Conservation (phyloP, 805 yeast species). For the Ogataea chonburiensis region DNA sequence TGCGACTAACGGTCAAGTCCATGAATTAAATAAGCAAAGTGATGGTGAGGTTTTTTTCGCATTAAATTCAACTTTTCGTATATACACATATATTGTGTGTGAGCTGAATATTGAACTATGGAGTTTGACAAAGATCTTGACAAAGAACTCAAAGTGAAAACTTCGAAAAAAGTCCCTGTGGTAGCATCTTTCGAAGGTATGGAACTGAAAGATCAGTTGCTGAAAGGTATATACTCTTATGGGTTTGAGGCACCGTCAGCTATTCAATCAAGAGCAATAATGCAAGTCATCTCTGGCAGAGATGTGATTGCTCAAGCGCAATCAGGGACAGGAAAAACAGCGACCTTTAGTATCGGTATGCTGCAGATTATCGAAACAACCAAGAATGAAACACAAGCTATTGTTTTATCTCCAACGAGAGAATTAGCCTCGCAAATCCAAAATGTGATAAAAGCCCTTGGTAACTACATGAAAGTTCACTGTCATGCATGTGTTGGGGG, state of each 20-base stretch:
- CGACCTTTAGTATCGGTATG: slow-evolving; percentile 73
- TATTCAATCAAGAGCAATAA: slow-evolving; percentile 77
- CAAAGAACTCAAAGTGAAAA: slow-evolving; percentile 57
- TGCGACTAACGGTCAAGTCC: too few relatives aligned
- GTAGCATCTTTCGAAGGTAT: slow-evolving; percentile 68
- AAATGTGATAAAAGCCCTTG: slow-evolving; percentile 86
- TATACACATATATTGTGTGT: too few relatives aligned
- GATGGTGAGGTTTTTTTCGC: too few relatives aligned
- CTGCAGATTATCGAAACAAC: slow-evolving; percentile 63
- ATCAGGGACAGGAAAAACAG: slow-evolving; percentile 91
- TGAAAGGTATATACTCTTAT: slow-evolving; percentile 70
- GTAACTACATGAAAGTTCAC: slow-evolving; percentile 83
- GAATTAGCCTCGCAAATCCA: slow-evolving; percentile 96
- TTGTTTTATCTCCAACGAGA: slow-evolving; percentile 95
- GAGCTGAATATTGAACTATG: too few relatives aligned
- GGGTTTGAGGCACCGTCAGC: slow-evolving; percentile 84
- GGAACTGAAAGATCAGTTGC: slow-evolving; percentile 62
- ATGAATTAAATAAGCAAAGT: too few relatives aligned
- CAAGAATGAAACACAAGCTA: slow-evolving; percentile 80
- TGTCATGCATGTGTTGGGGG: slow-evolving; percentile 99
- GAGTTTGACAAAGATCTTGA: slow-evolving; percentile 63
- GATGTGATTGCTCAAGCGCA: slow-evolving; percentile 84
- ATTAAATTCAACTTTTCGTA: too few relatives aligned
- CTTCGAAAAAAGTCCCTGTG: slow-evolving; percentile 53
- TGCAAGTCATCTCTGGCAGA: slow-evolving; percentile 72